phyloP scores from a whole-genome alignment of 1,284 basidiomycete genomes.

The Xerocomus alliaceus region DNA sequence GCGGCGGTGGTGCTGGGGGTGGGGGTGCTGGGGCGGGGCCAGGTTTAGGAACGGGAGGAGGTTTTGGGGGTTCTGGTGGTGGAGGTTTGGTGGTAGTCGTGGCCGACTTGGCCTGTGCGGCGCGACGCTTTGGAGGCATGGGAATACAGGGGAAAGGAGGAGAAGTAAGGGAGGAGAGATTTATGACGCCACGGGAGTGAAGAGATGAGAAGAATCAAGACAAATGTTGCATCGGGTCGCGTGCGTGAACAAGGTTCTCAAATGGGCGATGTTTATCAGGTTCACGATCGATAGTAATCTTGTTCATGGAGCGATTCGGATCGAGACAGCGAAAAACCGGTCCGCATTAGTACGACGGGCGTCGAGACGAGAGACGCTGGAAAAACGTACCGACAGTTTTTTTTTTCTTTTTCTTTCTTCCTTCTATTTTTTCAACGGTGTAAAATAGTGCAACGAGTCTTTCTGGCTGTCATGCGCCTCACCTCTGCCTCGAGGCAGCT shows the following conservation, averaged over 20 bases:
- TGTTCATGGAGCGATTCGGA: constrained; percentile 31
- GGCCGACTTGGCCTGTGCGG: constrained; percentile 26
- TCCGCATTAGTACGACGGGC: no score
- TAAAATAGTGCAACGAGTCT: no score
- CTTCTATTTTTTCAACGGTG: no score
- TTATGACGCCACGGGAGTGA: constrained; percentile 19
- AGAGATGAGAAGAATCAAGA: constrained; percentile 26
- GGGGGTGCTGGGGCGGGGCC: background rate
- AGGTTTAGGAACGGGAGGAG: background rate
- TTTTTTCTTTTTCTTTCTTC: no score
- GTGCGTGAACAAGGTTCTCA: background rate
- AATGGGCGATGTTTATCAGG: background rate
- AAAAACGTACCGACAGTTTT: no score
- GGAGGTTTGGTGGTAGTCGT: constrained; percentile 14
- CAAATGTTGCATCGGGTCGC: constrained; percentile 39
- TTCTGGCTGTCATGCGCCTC: background rate
- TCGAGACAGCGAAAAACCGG: background rate
- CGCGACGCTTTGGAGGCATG: constrained; percentile 42
- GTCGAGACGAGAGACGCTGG: no score
- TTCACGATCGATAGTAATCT: constrained; percentile 41
- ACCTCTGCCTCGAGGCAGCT: constrained; percentile 34
- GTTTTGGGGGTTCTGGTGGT: constrained; percentile 23
- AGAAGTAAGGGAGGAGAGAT: background rate
- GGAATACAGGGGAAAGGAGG: background rate
- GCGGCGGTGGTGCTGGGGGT: constrained; percentile 14